These are phyloP conservation scores for Terfezia claveryi DNA, from an alignment of 495 filamentous ascomycete species.

Conservation along the genomic window DNA sequence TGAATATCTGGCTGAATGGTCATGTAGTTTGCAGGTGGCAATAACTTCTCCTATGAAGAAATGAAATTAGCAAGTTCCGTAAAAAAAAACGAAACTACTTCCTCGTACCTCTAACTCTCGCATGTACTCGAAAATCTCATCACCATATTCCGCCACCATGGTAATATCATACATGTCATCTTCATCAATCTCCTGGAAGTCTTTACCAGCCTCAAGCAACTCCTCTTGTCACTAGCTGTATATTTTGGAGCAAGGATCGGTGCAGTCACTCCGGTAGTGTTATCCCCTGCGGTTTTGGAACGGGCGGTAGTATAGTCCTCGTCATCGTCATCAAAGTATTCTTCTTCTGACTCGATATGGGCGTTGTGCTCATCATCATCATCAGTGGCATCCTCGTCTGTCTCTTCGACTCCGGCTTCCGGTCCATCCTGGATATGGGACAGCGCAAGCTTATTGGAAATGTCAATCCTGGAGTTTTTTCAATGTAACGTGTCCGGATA, in stretches of 20 bases:
- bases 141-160: slow-evolving; percentile 92
- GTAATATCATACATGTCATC: slow-evolving; percentile 87
- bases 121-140: slow-evolving; percentile 91
- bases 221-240: slow-evolving; percentile 9
- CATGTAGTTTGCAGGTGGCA: slow-evolving; percentile 86
- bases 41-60: slow-evolving; percentile 40
- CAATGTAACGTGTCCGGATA: neutral
- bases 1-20: slow-evolving; percentile 89
- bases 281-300: slow-evolving; percentile 10
- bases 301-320: neutral
- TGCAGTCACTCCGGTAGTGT: slow-evolving; percentile 16
- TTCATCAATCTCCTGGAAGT: slow-evolving; percentile 37
- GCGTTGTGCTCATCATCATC: slow-evolving; percentile 13
- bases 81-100: neutral
- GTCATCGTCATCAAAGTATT: neutral
- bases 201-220: slow-evolving; percentile 1
- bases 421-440: slow-evolving; percentile 13
- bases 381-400: slow-evolving; percentile 13
- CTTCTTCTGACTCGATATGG: slow-evolving; percentile 1
- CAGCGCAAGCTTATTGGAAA: slow-evolving; percentile 3
- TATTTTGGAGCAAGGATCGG: slow-evolving; percentile 15
- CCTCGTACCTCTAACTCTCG: slow-evolving; percentile 58
- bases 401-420: slow-evolving; percentile 8
- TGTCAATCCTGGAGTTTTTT: neutral
- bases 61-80: neutral